These are phyloP conservation scores for Dendryphion nanum DNA, from an alignment of 2,329 filamentous ascomycete genomes.

Conservation along the genomic window DNA sequence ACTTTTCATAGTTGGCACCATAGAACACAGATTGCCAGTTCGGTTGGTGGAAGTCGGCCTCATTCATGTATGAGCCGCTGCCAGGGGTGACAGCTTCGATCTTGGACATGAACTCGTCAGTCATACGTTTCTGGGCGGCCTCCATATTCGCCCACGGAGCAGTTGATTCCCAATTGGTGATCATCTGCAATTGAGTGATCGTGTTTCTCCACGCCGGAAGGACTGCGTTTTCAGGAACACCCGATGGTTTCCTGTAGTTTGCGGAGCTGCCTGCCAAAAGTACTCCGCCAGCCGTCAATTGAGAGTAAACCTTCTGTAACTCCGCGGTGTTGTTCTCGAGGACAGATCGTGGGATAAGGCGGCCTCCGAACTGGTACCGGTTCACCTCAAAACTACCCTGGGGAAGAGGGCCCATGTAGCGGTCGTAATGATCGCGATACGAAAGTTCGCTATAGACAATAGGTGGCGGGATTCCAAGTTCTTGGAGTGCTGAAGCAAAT, in stretches of 20 bases:
- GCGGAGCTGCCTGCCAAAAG: not conserved
- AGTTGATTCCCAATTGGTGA: not conserved
- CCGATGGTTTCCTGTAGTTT: not conserved
- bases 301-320: not conserved
- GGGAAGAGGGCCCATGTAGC: constrained; percentile 27
- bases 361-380: constrained; percentile 8
- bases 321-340: constrained; percentile 10
- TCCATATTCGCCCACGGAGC: not conserved
- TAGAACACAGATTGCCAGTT: constrained; percentile 26
- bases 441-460: constrained; percentile 19
- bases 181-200: not conserved
- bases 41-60: constrained; percentile 21
- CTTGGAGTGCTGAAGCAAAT: constrained; percentile 17
- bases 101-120: not conserved
- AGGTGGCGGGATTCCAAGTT: constrained; percentile 14
- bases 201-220: not conserved
- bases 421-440: constrained; percentile 23
- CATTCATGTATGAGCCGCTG: constrained; percentile 32
- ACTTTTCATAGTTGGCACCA: constrained; percentile 14
- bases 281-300: not conserved
- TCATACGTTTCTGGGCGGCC: not conserved
- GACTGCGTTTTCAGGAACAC: too few relatives aligned
- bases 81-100: not conserved
- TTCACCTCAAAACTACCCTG: constrained; percentile 8
- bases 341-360: constrained; percentile 7